Conservation (phyloP, 78 protist species). For the Cyanophora paradoxa region DNA sequence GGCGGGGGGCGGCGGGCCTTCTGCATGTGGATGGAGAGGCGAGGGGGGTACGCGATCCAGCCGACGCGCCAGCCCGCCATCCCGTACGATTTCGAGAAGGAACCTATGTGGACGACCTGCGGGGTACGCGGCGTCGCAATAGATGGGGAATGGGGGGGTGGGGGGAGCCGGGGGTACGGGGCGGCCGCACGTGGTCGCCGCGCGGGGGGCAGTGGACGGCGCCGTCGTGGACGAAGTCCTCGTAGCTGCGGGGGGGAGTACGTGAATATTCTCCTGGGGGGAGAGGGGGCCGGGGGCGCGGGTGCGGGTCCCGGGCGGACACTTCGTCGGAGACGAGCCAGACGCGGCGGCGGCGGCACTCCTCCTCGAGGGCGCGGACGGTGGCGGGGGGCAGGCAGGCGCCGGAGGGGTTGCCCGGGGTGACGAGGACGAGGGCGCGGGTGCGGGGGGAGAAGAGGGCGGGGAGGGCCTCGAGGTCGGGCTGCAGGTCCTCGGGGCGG, state of each 20-base stretch:
- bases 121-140: too few relatives aligned
- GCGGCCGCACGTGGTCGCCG: too few relatives aligned
- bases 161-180: too few relatives aligned
- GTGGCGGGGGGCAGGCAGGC: background rate
- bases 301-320: too few relatives aligned
- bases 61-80: slow-evolving; percentile 31
- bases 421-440: background rate
- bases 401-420: slow-evolving; percentile 20
- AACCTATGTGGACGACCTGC: background rate
- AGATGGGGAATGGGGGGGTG: too few relatives aligned
- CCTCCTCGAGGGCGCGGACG: background rate
- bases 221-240: slow-evolving; percentile 13
- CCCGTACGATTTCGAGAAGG: slow-evolving; percentile 16
- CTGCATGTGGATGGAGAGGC: background rate
- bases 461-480: too few relatives aligned
- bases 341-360: background rate
- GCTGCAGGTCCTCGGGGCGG: too few relatives aligned
- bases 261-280: too few relatives aligned
- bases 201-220: background rate
- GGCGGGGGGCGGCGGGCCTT: too few relatives aligned
- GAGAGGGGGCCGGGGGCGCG: too few relatives aligned
- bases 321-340: slow-evolving; percentile 28
- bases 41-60: background rate
- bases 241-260: too few relatives aligned
- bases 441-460: background rate